Base-by-base conservation (phyloP, 257 asterid species). In the Fraxinus quadrangulata region DNA sequence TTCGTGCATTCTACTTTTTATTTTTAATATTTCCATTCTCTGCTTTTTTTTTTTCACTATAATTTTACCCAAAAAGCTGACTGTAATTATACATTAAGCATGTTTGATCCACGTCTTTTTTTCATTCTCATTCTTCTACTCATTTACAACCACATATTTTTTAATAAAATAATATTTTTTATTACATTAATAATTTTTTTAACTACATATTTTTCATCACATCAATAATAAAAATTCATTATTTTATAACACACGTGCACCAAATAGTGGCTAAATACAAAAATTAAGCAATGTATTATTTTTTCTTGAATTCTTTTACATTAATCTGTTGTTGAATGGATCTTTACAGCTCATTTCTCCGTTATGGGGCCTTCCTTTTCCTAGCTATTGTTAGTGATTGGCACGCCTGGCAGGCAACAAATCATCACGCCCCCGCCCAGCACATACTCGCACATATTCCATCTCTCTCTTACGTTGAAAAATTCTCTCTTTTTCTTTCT, bases 301-400 rank as follows among this genome's bases (percentile, higher is more conserved):
- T 36, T 36, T 73, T 68, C 45, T 73, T 73, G 63, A 75, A 67
- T 77, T 24, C 34, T 34, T 75, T 66, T 71, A 21, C 23, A 51
- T 9, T 66, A 33, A 17, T 34, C 63, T 73, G 71, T 65, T 67
- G 72, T 76, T 65, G 17, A 47, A 45, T 51, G 74, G 49, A 51
- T 79, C 71, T 83, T 69, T 65, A 11, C 78, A 61, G 71, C 61
- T 76, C 70, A 71, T 72, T 78, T 30, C 56, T 83, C 73, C 70
- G 69, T 65, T 76, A 65, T 66, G 65, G 77, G 77, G 77, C 66
- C 23, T 23, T 47, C 70, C 79, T 77, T 83, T 75, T 76, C 70
- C 36, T 33, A 76, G 85, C 84, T 83, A 80, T 33, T 81, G 84
- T 86, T 88, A 77, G 87, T 84, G 89, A 84, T 82, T 70, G 80